Evolutionary conservation across 2,329 filamentous ascomycete species (phyloP).

Genomic region (Hypoxylon sp.): DNA sequence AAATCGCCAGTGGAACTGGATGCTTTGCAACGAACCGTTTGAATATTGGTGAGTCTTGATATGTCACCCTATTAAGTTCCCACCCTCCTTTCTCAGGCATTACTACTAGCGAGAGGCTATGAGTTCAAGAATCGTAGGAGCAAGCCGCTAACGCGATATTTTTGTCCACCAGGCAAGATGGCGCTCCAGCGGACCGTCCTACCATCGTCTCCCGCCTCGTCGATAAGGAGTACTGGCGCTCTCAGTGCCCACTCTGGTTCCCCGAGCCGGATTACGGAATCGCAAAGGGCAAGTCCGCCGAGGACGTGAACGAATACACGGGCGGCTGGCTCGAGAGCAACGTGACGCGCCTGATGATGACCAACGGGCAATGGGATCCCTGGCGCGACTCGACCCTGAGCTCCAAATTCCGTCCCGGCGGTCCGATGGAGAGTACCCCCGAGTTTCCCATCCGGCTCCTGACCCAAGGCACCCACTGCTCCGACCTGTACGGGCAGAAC

Average conservation of each 20-base stretch:
- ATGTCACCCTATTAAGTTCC: too few species aligned
- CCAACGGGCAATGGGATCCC: slow-evolving; percentile 52
- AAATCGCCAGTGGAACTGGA: slow-evolving; percentile 63
- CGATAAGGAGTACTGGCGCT: slow-evolving; percentile 50
- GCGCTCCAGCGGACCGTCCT: slow-evolving; percentile 52
- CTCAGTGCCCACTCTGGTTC: slow-evolving; percentile 57
- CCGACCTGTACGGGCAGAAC: slow-evolving; percentile 54
- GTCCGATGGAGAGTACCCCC: slow-evolving; percentile 46
- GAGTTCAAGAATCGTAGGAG: too few species aligned
- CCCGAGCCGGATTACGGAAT: slow-evolving; percentile 50
- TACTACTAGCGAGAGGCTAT: too few species aligned
- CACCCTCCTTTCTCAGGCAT: too few species aligned
- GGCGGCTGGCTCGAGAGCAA: slow-evolving; percentile 54
- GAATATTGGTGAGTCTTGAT: too few species aligned
- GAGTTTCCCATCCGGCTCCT: slow-evolving; percentile 47
- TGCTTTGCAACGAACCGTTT: slow-evolving; percentile 61
- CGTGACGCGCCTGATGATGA: slow-evolving; percentile 50
- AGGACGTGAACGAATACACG: slow-evolving; percentile 48
- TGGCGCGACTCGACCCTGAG: slow-evolving; percentile 52
- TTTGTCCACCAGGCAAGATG: too few species aligned
- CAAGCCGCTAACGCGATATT: too few species aligned
- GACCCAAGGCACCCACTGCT: slow-evolving; percentile 50
- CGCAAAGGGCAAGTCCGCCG: slow-evolving; percentile 43
- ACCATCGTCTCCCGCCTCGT: slow-evolving; percentile 53
- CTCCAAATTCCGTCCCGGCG: slow-evolving; percentile 49